Percentiles rank a stretch among this genome's conserved stretches.
Evolutionary conservation across 2,329 filamentous ascomycete genomes (phyloP).

Genomic region (Bipolaris gigantea): DNA sequence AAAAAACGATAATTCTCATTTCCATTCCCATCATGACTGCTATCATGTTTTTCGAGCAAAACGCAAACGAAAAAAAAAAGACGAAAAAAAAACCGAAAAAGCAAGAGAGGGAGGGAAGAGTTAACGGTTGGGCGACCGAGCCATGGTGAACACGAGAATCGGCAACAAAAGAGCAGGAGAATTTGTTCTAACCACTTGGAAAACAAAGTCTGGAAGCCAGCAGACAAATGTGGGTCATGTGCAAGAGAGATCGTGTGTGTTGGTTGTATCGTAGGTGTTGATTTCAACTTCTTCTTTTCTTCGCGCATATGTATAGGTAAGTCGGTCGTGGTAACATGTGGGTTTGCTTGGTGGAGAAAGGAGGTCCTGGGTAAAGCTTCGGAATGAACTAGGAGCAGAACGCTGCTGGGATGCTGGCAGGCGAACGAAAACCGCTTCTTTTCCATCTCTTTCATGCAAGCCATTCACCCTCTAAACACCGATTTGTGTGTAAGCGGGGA

Average conservation of each 20-base stretch:
- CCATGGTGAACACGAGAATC: neutral
- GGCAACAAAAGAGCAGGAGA: too few species aligned
- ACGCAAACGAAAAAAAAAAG: neutral
- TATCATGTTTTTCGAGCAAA: too few species aligned
- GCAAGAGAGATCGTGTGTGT: neutral
- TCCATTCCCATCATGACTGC: too few species aligned
- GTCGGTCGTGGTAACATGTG: too few species aligned
- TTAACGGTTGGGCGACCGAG: neutral
- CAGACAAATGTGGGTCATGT: neutral
- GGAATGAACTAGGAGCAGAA: too few species aligned
- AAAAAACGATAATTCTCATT: too few species aligned
- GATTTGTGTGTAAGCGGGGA: slow-evolving; percentile 9
- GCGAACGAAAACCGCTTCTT: neutral
- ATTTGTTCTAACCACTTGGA: too few species aligned
- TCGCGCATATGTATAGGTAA: too few species aligned
- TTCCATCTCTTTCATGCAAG: neutral
- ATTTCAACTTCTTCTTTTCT: neutral
- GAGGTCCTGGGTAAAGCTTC: too few species aligned
- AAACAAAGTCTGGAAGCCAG: neutral
- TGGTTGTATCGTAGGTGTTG: neutral
- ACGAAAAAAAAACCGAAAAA: neutral
- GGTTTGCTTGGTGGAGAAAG: too few species aligned
- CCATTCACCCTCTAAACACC: slow-evolving; percentile 1
- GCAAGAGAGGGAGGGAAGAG: neutral
- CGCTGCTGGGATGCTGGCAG: too few species aligned